Conservation (phyloP, 345 rosid species). For the Salix exigua region DNA sequence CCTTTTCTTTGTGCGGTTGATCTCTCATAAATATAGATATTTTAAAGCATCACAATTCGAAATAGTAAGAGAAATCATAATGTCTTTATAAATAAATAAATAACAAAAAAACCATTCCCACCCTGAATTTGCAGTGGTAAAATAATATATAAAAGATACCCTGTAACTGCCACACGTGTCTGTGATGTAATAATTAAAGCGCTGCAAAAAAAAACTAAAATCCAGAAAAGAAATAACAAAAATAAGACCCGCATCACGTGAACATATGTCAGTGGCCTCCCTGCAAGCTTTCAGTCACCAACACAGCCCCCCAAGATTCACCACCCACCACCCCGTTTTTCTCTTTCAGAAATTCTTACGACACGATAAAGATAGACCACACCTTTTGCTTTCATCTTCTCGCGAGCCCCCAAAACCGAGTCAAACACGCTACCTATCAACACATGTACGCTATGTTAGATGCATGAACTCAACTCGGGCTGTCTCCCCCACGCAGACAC, state of each 20-base stretch:
- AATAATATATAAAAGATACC: neutral
- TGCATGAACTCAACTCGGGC: slow-evolving; percentile 14
- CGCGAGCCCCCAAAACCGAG: slow-evolving; percentile 5
- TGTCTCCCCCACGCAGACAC: slow-evolving; percentile 32
- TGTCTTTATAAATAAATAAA: too few species aligned
- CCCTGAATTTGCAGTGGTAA: neutral
- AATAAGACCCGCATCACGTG: slow-evolving; percentile 13
- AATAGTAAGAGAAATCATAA: too few species aligned
- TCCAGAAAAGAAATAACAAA: neutral
- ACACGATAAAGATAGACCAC: neutral
- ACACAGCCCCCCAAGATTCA: neutral
- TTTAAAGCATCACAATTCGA: too few species aligned
- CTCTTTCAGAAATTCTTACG: neutral
- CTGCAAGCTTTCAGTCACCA: neutral
- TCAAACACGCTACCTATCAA: slow-evolving; percentile 16
- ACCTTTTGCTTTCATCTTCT: neutral
- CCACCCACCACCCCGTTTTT: neutral
- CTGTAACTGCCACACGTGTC: neutral
- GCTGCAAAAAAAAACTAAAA: neutral
- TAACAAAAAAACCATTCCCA: neutral
- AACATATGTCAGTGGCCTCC: slow-evolving; percentile 16
- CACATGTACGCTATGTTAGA: neutral
- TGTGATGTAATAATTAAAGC: slow-evolving; percentile 3
- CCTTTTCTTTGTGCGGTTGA: too few species aligned
- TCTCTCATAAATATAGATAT: too few species aligned